Percentiles rank a stretch among this genome's conserved stretches.
Conservation (phyloP, 208 protist genomes). For the Trypanosomatidae sp. region DNA sequence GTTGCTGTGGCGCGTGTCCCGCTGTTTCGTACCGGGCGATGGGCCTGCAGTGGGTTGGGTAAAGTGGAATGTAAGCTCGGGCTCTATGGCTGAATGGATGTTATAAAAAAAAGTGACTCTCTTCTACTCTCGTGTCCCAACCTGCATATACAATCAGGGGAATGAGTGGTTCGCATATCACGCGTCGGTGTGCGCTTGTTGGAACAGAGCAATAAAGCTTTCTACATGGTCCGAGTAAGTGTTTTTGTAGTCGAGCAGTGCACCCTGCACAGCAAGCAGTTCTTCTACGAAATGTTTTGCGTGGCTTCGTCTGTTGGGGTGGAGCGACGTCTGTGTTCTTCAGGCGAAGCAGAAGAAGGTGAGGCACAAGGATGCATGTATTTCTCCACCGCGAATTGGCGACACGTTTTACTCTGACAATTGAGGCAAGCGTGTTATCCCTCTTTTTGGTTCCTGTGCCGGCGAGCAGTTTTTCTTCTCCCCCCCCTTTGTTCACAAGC, state of each 20-base stretch:
- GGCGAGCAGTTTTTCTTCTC: neutral
- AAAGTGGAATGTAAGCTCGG: neutral
- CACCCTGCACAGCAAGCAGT: neutral
- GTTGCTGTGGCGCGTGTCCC: neutral
- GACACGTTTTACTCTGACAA: neutral
- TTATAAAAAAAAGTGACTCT: neutral
- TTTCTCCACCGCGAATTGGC: neutral
- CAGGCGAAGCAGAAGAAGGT: neutral
- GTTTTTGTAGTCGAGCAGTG: neutral
- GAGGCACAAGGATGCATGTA: neutral
- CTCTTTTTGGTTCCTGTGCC: neutral
- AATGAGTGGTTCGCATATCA: neutral
- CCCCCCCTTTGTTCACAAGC: constrained; percentile 5
- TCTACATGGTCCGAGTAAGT: neutral
- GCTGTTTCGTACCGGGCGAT: neutral
- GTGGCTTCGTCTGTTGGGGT: neutral
- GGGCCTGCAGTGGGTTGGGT: neutral
- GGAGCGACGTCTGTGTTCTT: neutral
- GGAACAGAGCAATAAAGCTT: neutral
- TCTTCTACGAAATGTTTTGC: neutral
- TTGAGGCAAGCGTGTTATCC: neutral
- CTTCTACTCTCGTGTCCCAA: neutral
- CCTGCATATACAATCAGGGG: neutral
- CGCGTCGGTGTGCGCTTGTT: neutral
- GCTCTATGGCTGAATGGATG: neutral